Base-by-base conservation (phyloP, 2,329 filamentous ascomycete genomes). In the Rhynchosporium agropyri region DNA sequence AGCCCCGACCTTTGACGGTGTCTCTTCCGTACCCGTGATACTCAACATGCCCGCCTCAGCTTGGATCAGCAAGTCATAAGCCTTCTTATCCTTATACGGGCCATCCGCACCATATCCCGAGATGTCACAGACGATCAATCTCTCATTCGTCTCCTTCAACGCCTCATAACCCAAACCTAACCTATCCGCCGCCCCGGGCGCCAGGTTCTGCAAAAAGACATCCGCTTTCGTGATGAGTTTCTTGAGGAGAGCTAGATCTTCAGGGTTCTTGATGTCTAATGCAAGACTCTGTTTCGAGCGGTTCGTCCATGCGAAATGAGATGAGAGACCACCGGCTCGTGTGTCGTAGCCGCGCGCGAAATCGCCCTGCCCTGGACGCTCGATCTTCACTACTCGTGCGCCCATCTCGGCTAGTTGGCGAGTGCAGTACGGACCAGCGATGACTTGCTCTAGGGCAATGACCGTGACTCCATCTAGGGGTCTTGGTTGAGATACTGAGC, bases 1-100 rank as follows among this genome's bases (percentile, higher is more conserved):
- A 45, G 43, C 45, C 20, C 58, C 58, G 9, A 61, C 50, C 43
- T 55, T 61, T 7, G 58, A 54, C 9, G 50, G 58, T 15, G 29
- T 48, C 12, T 28, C 50, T 38, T 55, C 50, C 4, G 58, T 61
- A 3, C 58, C 58, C 28, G 58, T 61, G 4, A 61, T 31, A 45
- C 28, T 46, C 29, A 61, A 33, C n/a, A 61, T 20, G 1, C 58
- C 58, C 1, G 58, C 58, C 53, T 61, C 58, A 5, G 58, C 58
- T 55, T 61, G 58, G 33, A 61, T 61, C 10, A 61, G 42, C n/a
- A 61, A 29, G 20, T 61, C 58, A 55, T 61, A 61, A 46, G 58
- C 58, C 45, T 61, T 61, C 42, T 55, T 61, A 40, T 61, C 28
- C 40, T 28, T 61, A n/a, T 61, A 61, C 3, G 36, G 38, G 3